These are phyloP conservation scores for Plasmopara viticola DNA, from an alignment of 352 stramenopile genomes.

Conservation along the genomic window DNA sequence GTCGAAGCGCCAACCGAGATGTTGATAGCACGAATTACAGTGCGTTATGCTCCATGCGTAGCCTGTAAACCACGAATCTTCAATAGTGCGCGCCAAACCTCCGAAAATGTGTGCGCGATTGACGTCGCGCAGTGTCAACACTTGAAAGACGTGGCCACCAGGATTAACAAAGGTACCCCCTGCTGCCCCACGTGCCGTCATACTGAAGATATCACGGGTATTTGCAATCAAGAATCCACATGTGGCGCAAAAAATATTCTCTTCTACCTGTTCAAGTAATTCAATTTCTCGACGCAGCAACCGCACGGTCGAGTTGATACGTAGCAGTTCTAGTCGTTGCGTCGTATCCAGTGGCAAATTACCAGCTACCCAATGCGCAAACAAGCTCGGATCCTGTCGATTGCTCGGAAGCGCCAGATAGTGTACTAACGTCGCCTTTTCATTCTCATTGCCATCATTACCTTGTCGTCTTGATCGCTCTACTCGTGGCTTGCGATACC, in stretches of 20 bases:
- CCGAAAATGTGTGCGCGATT: slow-evolving; percentile 37
- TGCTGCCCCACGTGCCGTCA: slow-evolving; percentile 43
- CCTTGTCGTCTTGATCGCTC: slow-evolving; percentile 9
- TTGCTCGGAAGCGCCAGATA: slow-evolving; percentile 36
- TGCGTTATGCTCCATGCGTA: slow-evolving; percentile 80
- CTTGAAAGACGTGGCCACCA: slow-evolving; percentile 66
- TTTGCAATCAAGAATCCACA: slow-evolving; percentile 58
- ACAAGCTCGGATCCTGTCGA: slow-evolving; percentile 54
- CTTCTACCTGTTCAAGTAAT: slow-evolving; percentile 49
- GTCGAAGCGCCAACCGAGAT: slow-evolving; percentile 79
- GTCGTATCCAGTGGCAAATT: slow-evolving; percentile 61
- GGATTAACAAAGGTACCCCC: slow-evolving; percentile 80
- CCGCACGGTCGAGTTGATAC: slow-evolving; percentile 51
- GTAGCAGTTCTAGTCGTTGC: slow-evolving; percentile 52
- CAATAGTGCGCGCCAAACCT: slow-evolving; percentile 33
- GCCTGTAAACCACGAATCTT: slow-evolving; percentile 77
- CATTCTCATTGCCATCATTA: slow-evolving; percentile 6
- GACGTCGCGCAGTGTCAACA: slow-evolving; percentile 65
- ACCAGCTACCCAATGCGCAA: slow-evolving; percentile 72
- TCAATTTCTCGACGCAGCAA: slow-evolving; percentile 52
- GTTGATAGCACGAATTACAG: slow-evolving; percentile 55
- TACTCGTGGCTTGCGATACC: slow-evolving; percentile 42
- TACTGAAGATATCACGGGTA: slow-evolving; percentile 76
- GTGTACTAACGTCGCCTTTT: slow-evolving; percentile 18
- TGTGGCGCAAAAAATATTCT: slow-evolving; percentile 58